phyloP scores from a whole-genome alignment of 2,329 filamentous ascomycete species.

The Botrytis aclada region DNA sequence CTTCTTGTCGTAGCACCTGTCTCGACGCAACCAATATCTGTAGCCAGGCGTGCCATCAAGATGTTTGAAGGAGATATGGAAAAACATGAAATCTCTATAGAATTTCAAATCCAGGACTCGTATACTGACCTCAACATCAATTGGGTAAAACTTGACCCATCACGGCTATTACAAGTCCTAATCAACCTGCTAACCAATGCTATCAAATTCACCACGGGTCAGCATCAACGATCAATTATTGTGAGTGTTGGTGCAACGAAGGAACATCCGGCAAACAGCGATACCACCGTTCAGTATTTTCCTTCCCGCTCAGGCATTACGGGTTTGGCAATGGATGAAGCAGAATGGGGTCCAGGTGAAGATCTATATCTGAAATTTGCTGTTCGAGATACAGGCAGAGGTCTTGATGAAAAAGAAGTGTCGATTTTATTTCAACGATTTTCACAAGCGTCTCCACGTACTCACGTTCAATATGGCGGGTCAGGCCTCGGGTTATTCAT shows the following conservation, averaged over 20 bases:
- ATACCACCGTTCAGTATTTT: conserved; percentile 37
- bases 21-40: conserved; percentile 62
- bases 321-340: conserved; percentile 31
- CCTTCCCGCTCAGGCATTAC: conserved; percentile 36
- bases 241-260: conserved; percentile 39
- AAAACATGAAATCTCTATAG: conserved; percentile 68
- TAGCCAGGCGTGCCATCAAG: conserved; percentile 67
- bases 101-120: conserved; percentile 65
- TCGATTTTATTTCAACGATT: conserved; percentile 75
- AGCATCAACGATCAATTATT: conserved; percentile 52
- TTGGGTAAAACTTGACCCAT: conserved; percentile 74
- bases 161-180: conserved; percentile 72
- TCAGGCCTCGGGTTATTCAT: conserved; percentile 79
- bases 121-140: conserved; percentile 63
- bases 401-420: conserved; percentile 68
- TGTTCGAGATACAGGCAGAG: conserved; percentile 74
- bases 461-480: conserved; percentile 82
- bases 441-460: conserved; percentile 69
- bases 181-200: conserved; percentile 82
- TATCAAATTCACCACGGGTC: conserved; percentile 74
- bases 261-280: conserved; percentile 49
- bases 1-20: conserved; percentile 68
- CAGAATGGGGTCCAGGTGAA: conserved; percentile 65
- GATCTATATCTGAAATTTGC: conserved; percentile 69
- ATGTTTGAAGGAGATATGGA: conserved; percentile 77